Conservation (phyloP, 73 alveolate genomes). For the Stentor roeselii region DNA sequence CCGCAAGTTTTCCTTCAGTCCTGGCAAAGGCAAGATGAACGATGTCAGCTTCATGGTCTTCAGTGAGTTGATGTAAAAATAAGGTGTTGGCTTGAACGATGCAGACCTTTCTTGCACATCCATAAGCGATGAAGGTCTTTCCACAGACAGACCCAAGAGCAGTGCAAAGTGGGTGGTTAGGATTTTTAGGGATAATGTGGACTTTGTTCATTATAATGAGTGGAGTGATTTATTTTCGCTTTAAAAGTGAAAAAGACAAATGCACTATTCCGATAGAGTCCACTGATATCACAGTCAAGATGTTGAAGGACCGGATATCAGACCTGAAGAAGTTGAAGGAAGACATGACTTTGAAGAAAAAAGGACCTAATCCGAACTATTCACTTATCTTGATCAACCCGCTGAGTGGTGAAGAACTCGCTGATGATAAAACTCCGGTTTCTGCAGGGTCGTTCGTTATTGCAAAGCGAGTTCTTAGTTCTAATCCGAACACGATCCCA, state of each 20-base stretch:
- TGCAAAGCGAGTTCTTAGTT: background rate
- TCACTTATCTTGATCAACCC: background rate
- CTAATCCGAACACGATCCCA: slow-evolving; percentile 6
- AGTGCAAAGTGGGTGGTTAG: slow-evolving; percentile 2
- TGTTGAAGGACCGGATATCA: background rate
- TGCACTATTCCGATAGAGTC: background rate
- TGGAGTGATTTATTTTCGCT: background rate
- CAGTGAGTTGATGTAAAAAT: background rate
- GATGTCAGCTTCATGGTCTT: background rate
- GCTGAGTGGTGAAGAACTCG: background rate
- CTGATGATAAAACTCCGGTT: background rate
- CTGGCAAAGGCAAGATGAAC: background rate
- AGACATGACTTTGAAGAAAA: slow-evolving; percentile 11
- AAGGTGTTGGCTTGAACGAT: slow-evolving; percentile 6
- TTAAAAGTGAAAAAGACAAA: slow-evolving; percentile 13
- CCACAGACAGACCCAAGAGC: background rate
- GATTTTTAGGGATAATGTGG: slow-evolving; percentile 2
- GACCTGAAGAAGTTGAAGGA: slow-evolving; percentile 8
- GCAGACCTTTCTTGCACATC: background rate
- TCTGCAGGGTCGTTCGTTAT: slow-evolving; percentile 18
- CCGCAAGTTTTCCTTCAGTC: slow-evolving; percentile 17
- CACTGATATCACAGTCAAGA: background rate
- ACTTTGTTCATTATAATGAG: slow-evolving; percentile 18
- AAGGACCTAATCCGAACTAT: slow-evolving; percentile 21
- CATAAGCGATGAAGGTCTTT: background rate